Conservation (phyloP, 495 filamentous ascomycete genomes). For the Opeltia flavorubescens region DNA sequence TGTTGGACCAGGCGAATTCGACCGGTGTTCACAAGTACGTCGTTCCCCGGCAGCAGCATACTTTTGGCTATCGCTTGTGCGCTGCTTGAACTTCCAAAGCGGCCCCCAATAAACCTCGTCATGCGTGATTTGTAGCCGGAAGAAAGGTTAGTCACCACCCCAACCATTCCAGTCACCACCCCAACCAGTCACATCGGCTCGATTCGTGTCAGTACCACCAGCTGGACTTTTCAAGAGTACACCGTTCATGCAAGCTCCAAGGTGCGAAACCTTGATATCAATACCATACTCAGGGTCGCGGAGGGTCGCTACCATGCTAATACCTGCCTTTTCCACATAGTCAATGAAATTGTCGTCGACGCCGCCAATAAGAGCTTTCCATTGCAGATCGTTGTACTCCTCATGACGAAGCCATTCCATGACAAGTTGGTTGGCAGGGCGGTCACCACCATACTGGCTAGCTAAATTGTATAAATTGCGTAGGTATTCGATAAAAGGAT, state of each 20-base stretch:
- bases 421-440: background rate
- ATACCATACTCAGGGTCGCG: background rate
- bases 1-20: background rate
- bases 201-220: background rate
- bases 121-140: slow-evolving; percentile 8
- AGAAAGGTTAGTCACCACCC: slow-evolving; percentile 36
- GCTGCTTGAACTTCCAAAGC: background rate
- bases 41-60: background rate
- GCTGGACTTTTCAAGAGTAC: background rate
- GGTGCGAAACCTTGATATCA: background rate
- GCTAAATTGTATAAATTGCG: background rate
- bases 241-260: slow-evolving; percentile 4
- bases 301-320: background rate
- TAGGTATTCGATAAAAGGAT: slow-evolving; percentile 1
- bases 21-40: background rate
- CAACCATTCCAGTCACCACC: slow-evolving; percentile 14
- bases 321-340: background rate
- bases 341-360: background rate
- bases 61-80: background rate
- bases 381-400: slow-evolving; percentile 1
- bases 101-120: background rate
- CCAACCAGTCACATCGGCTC: slow-evolving; percentile 1
- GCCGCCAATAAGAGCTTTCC: slow-evolving; percentile 1
- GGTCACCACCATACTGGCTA: background rate
- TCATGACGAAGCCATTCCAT: slow-evolving; percentile 2